These are phyloP conservation scores for Globisporangium lucens DNA, from an alignment of 352 stramenopile genomes.

Conservation along the genomic window DNA sequence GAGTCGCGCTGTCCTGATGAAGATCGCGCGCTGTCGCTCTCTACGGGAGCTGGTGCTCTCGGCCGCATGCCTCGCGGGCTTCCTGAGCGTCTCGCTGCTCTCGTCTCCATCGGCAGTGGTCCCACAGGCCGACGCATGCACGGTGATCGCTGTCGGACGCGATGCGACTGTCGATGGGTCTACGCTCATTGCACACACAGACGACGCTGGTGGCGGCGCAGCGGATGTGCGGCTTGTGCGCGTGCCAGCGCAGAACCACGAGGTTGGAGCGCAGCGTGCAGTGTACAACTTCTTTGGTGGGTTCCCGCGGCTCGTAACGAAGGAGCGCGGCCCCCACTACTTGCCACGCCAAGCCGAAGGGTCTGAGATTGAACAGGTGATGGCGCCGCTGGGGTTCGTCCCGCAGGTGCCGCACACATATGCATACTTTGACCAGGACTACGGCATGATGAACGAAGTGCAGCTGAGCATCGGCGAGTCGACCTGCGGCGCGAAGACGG, in stretches of 20 bases:
- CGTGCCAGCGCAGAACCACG: slow-evolving; percentile 67
- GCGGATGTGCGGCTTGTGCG: slow-evolving; percentile 81
- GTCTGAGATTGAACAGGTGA: slow-evolving; percentile 16
- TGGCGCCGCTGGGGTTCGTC: slow-evolving; percentile 61
- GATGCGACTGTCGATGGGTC: slow-evolving; percentile 67
- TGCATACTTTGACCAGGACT: slow-evolving; percentile 86
- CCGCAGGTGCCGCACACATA: slow-evolving; percentile 84
- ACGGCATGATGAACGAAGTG: slow-evolving; percentile 90
- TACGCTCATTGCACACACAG: slow-evolving; percentile 73
- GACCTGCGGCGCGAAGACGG: slow-evolving; percentile 66
- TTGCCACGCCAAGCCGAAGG: slow-evolving; percentile 12
- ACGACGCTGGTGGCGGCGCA: slow-evolving; percentile 48
- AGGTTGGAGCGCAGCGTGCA: slow-evolving; percentile 23
- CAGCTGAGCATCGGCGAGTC: slow-evolving; percentile 86
- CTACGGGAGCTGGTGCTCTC: background rate
- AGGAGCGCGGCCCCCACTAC: slow-evolving; percentile 62
- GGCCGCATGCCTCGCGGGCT: background rate
- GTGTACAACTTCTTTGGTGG: slow-evolving; percentile 48
- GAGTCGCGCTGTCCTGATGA: background rate
- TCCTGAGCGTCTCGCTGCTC: background rate
- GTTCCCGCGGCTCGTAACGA: slow-evolving; percentile 48
- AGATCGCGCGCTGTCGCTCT: background rate
- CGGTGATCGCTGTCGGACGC: slow-evolving; percentile 65
- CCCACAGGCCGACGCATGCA: slow-evolving; percentile 47
- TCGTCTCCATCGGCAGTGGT: background rate